Percentiles rank a stretch among this genome's conserved stretches.
These are phyloP conservation scores for Neurospora africana DNA, from an alignment of 495 filamentous ascomycete species.

Conservation along the genomic window DNA sequence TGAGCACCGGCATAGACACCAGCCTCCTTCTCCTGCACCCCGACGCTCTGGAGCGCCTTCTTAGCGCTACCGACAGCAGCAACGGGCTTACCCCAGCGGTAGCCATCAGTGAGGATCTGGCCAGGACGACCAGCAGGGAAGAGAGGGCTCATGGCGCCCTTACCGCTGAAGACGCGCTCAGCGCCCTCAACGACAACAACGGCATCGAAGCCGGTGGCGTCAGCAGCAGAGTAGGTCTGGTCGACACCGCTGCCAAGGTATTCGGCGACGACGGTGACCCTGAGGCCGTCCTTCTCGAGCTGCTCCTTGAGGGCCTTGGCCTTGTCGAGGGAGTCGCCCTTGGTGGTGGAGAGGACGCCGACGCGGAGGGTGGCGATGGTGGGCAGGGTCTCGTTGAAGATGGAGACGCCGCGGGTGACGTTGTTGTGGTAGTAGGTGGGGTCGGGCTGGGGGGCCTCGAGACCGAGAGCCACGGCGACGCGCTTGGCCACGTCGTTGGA, in stretches of 20 bases:
- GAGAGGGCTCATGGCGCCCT: slow-evolving; percentile 32
- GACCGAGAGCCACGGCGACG: slow-evolving; percentile 52
- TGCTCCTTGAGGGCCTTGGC: slow-evolving; percentile 36
- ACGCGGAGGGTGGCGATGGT: slow-evolving; percentile 56
- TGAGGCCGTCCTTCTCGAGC: slow-evolving; percentile 39
- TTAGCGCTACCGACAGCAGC: slow-evolving; percentile 42
- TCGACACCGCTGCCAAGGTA: slow-evolving; percentile 44
- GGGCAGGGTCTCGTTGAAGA: slow-evolving; percentile 46
- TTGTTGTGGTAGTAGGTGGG: slow-evolving; percentile 60
- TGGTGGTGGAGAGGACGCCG: slow-evolving; percentile 48
- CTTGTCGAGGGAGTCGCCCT: slow-evolving; percentile 29
- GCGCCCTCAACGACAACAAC: slow-evolving; percentile 52
- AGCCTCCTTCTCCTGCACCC: slow-evolving; percentile 22
- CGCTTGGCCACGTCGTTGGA: slow-evolving; percentile 58
- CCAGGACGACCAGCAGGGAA: slow-evolving; percentile 54
- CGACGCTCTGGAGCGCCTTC: slow-evolving; percentile 30
- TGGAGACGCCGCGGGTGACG: slow-evolving; percentile 50
- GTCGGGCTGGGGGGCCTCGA: slow-evolving; percentile 48
- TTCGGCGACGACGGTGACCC: slow-evolving; percentile 55
- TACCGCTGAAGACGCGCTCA: slow-evolving; percentile 37
- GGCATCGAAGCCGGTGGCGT: slow-evolving; percentile 64
- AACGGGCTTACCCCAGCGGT: slow-evolving; percentile 64
- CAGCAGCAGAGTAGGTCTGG: slow-evolving; percentile 59
- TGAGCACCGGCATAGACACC: slow-evolving; percentile 41
- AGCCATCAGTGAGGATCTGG: slow-evolving; percentile 57